Base-by-base conservation (phyloP, 305 asterid species). In the Euphrasia arctica region DNA sequence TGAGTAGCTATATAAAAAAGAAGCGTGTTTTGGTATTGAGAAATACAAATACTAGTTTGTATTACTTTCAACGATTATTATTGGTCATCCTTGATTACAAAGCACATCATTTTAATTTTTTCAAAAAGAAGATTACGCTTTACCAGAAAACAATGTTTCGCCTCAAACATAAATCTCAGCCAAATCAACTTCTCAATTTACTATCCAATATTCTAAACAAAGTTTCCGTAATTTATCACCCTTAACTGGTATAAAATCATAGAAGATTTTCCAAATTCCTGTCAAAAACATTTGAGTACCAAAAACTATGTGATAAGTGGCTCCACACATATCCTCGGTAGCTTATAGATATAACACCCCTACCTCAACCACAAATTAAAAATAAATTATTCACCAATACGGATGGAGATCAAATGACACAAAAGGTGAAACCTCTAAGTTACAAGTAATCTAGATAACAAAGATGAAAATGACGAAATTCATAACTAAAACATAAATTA, bases 21-120 rank as follows among this genome's bases (percentile, higher is more conserved):
- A 13, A 27, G 60, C 60, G 18, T 29, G 43, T 42, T 54, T 14
- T 13, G n/a, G 22, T 36, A 32, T 36, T 10, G 9, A 6, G 54
- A 62, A 48, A 60, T 27, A 43, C 54, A 62, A 48, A 60, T 27
- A 43, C 54, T 50, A 56, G 6, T 1, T 42, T 54, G 57, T 47
- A 47, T 28, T 62, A 42, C 12, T 52, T 14, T 51, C 32, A 15
- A 50, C 62, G 28, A 49, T 27, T 42, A 39, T 28, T 29, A 54
- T 15, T 52, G 18, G 22, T 48, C 18, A 48, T n/a, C 22, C 14
- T 18, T 48, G 11, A 48, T 1, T 4, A 48, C 4, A 48, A 48
- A 14, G 14, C 18, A 11, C 18, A 3, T 5, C 22, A n/a, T 48
- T 48, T 48, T n/a, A 11, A 3, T 48, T 11, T 48, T 48, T 48